Evolutionary conservation across 129 eudicot species (phyloP), one percentile per base, ranked within the genome.

Genomic region (Daucus carota): DNA sequence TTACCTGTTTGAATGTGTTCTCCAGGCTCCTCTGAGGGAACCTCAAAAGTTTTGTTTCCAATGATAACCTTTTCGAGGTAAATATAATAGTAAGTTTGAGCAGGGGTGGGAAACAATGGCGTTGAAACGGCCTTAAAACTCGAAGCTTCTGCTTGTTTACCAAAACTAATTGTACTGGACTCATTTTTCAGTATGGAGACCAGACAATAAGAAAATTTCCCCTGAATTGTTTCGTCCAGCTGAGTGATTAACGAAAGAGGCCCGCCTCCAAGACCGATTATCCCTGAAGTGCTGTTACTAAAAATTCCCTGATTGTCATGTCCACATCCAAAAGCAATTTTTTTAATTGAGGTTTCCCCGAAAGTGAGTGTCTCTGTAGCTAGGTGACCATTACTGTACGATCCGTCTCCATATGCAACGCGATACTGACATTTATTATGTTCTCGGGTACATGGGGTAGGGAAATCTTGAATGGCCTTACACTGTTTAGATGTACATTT

Each of bases 221-320:
- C 96, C 6, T 45, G 68, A 15, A 84, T 34, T 1, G 72, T 20
- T 13, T 60, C 22, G 0, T 65, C 14, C 59, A 89, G 63, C 76
- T 93, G 96, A 11, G 14, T 79, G 2, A 84, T 45, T 6, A 90
- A 7, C 0, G 97, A 93, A 28, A 88, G 75, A 0, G 85, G 72
- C 4, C 97, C 96, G 2, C 87, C 88, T 4, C 97, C 97, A 6
- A 90, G 91, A 0, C 97, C 98, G 6, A 93, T 24, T 6, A 90
- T 80, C 24, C 98, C 98, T 0, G 91, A 81, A 3, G 75, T 75
- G 6, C 60, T 42, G 11, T 65, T 74, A 6, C 54, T 36, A 34
- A 83, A 90, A 0, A 84, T 79, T 1, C 86, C 93, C 0, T 20
- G 73, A 28, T 86, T 87, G 3, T 84, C 46, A 28, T 81, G 91